Evolutionary conservation across 208 protist species (phyloP).

Genomic region (Trypanosoma conorhini): DNA sequence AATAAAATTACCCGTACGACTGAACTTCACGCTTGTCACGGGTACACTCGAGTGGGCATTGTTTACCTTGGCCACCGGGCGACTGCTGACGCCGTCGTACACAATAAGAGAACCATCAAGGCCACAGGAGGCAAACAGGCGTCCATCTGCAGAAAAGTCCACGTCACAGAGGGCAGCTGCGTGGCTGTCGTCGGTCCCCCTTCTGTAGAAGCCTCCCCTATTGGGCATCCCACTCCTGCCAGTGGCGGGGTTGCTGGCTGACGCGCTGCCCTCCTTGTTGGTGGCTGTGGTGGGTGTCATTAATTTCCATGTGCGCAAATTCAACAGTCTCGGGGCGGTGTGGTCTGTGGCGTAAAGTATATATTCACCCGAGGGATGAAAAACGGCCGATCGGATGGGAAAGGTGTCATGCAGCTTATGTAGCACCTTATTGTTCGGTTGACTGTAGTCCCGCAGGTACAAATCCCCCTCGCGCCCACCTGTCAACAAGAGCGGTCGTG

Average conservation of each 20-base stretch:
- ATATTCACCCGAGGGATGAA: conserved; percentile 86
- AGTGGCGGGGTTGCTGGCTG: background rate
- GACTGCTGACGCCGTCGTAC: conserved; percentile 78
- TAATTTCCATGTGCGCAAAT: conserved; percentile 57
- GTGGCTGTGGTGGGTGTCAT: conserved; percentile 45
- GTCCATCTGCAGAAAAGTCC: conserved; percentile 55
- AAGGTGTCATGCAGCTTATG: conserved; percentile 72
- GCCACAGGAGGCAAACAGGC: conserved; percentile 60
- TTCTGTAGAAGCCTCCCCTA: conserved; percentile 5
- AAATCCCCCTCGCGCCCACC: conserved; percentile 70
- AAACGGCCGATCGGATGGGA: conserved; percentile 63
- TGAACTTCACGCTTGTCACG: conserved; percentile 82
- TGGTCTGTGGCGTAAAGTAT: conserved; percentile 79
- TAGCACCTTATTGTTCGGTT: conserved; percentile 50
- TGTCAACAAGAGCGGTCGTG: conserved; percentile 51
- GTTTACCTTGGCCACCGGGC: conserved; percentile 48
- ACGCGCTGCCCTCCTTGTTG: conserved; percentile 15
- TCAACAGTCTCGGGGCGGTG: conserved; percentile 62
- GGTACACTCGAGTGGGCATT: conserved; percentile 73
- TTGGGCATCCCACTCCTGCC: background rate
- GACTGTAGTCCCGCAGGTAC: conserved; percentile 68
- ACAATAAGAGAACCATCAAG: conserved; percentile 76
- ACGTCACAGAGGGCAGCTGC: conserved; percentile 67
- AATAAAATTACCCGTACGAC: conserved; percentile 74
- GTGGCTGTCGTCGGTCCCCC: conserved; percentile 41